These are phyloP conservation scores for Scleroderma bovista DNA, from an alignment of 768 basidiomycete genomes.

Conservation along the genomic window DNA sequence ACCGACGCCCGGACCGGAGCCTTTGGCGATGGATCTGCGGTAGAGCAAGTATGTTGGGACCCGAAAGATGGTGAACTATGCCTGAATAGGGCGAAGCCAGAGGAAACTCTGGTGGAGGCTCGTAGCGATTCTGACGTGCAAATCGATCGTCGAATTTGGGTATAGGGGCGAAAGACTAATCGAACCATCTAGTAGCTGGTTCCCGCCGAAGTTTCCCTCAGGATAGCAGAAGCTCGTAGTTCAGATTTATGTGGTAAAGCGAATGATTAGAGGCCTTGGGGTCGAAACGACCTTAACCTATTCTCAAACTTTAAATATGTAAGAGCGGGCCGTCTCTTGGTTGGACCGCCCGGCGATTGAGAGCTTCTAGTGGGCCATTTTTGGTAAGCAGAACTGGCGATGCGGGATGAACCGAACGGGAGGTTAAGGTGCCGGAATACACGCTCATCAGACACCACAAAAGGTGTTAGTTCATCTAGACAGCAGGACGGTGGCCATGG, in stretches of 20 bases:
- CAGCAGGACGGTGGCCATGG: slow-evolving; percentile 86
- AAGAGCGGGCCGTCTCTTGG: slow-evolving; percentile 48
- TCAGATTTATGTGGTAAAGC: slow-evolving; percentile 61
- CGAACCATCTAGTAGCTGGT: slow-evolving; percentile 93
- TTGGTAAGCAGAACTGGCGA: slow-evolving; percentile 71
- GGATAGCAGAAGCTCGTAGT: slow-evolving; percentile 56
- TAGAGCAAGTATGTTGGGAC: slow-evolving; percentile 83
- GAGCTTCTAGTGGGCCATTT: slow-evolving; percentile 71
- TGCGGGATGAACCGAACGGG: slow-evolving; percentile 66
- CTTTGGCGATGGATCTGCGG: slow-evolving; percentile 68
- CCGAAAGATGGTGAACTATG: slow-evolving; percentile 91
- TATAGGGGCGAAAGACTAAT: slow-evolving; percentile 97
- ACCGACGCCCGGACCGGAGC: slow-evolving; percentile 70
- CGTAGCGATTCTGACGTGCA: slow-evolving; percentile 95
- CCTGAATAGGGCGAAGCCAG: slow-evolving; percentile 89
- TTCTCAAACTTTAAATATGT: slow-evolving; percentile 67
- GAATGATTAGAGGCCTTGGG: slow-evolving; percentile 90
- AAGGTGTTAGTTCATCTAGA: slow-evolving; percentile 85
- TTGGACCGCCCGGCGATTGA: slow-evolving; percentile 51
- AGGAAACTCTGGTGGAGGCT: slow-evolving; percentile 96
- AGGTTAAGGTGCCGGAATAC: slow-evolving; percentile 79
- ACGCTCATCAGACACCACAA: slow-evolving; percentile 83
- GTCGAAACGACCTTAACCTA: slow-evolving; percentile 86
- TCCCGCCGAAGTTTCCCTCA: slow-evolving; percentile 88
- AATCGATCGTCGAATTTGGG: slow-evolving; percentile 94